These are phyloP conservation scores for Castanea mollissima DNA, from an alignment of 306 rosid genomes.

Conservation along the genomic window DNA sequence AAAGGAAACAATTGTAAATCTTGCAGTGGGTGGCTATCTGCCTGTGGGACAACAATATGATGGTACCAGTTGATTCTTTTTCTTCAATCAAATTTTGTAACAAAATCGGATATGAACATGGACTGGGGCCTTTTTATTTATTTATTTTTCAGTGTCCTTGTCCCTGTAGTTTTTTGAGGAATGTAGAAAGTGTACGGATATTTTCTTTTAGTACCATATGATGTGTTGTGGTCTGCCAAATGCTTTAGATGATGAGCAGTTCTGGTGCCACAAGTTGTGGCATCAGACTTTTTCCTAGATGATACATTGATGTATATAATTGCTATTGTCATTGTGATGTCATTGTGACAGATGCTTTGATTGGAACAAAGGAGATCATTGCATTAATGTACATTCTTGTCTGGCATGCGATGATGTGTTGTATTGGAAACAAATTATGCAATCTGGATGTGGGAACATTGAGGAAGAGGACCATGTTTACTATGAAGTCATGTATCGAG, in stretches of 20 bases:
- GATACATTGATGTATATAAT: background rate
- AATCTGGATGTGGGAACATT: background rate
- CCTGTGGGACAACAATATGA: background rate
- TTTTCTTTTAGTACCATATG: background rate
- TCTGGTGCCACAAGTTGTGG: too few relatives aligned
- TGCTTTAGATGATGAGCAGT: background rate
- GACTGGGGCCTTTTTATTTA: background rate
- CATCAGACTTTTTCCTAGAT: too few relatives aligned
- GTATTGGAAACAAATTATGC: background rate
- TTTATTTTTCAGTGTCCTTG: background rate
- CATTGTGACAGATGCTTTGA: background rate
- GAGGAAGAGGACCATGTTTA: background rate
- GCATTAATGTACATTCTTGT: background rate
- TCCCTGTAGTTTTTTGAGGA: background rate
- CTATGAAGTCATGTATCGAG: too few relatives aligned
- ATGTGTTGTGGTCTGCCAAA: background rate
- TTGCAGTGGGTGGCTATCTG: background rate
- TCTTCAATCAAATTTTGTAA: background rate
- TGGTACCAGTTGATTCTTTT: background rate
- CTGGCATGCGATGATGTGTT: background rate
- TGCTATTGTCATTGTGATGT: background rate
- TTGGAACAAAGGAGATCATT: background rate
- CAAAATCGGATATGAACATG: background rate
- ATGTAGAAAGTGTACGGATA: background rate
- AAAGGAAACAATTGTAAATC: slow-evolving; percentile 32